phyloP scores from a whole-genome alignment of 164 flowering plant species.

The Vitis rotundifolia region DNA sequence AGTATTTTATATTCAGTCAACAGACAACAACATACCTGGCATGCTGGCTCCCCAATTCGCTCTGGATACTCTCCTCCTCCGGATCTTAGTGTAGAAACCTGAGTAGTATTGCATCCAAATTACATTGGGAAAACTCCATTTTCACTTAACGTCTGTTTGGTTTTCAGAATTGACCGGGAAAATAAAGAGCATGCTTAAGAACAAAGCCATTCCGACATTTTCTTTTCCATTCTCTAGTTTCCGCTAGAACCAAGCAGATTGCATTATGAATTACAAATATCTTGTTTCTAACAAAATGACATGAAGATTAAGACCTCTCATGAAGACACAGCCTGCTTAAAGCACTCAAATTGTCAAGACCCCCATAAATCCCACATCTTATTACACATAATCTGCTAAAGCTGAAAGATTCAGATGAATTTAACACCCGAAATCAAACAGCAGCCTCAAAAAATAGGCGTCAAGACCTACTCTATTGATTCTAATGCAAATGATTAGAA shows the following conservation, averaged over 20 bases:
- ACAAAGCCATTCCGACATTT: background rate
- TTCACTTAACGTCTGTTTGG: too few relatives aligned
- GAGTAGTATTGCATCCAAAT: constrained; percentile 1
- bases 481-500: background rate
- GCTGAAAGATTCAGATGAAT: background rate
- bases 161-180: background rate
- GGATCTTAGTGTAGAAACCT: constrained; percentile 47
- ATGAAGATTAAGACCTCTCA: too few relatives aligned
- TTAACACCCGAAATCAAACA: background rate
- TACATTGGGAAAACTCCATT: background rate
- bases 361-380: background rate
- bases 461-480: background rate
- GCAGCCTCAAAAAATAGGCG: background rate
- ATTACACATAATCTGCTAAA: background rate
- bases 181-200: background rate
- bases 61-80: constrained; percentile 49
- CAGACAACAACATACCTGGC: constrained; percentile 32
- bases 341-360: background rate
- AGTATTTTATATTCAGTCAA: background rate
- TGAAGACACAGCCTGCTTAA: too few relatives aligned
- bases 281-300: too few relatives aligned
- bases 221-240: background rate
- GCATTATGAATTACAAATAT: too few relatives aligned
- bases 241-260: background rate
- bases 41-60: constrained; percentile 42